These are phyloP conservation scores for Hortiboletus flavorubellus DNA, from an alignment of 768 basidiomycete genomes.

Conservation along the genomic window DNA sequence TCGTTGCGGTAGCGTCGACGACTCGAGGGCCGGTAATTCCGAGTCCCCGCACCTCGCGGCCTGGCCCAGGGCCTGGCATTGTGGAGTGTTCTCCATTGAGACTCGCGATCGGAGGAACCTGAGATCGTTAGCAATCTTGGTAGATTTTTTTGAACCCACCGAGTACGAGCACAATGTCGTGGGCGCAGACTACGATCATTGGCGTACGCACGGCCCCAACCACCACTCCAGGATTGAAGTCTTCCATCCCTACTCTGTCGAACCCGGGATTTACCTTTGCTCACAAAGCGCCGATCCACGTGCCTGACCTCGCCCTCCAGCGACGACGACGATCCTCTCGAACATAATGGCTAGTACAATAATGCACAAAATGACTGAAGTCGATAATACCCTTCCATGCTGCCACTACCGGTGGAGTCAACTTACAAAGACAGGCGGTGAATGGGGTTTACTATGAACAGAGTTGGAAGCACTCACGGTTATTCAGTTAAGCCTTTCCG, in stretches of 20 bases:
- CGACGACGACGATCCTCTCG: slow-evolving; percentile 63
- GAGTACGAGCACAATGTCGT: slow-evolving; percentile 45
- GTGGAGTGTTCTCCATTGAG: slow-evolving; percentile 13
- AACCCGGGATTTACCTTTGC: slow-evolving; percentile 62
- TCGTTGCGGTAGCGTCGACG: neutral
- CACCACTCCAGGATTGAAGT: slow-evolving; percentile 63
- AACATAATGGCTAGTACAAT: slow-evolving; percentile 59
- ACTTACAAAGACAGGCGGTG: too few relatives aligned
- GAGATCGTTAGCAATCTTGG: slow-evolving; percentile 27
- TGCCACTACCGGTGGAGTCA: slow-evolving; percentile 35
- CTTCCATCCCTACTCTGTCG: slow-evolving; percentile 51
- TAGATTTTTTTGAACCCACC: slow-evolving; percentile 46
- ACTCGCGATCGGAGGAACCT: neutral
- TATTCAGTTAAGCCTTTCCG: slow-evolving; percentile 53
- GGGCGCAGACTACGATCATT: slow-evolving; percentile 39
- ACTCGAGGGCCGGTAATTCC: neutral
- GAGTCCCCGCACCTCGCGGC: neutral
- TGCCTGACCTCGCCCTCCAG: slow-evolving; percentile 55
- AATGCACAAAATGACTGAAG: slow-evolving; percentile 59
- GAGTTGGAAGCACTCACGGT: neutral
- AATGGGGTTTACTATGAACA: slow-evolving; percentile 3
- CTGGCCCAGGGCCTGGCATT: slow-evolving; percentile 21
- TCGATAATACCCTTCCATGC: slow-evolving; percentile 41
- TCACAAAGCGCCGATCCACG: slow-evolving; percentile 75
- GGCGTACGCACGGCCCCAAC: slow-evolving; percentile 46